Evolutionary conservation across 345 rosid genomes (phyloP), one percentile per base, ranked within the genome.

Genomic region (Corchorus olitorius): DNA sequence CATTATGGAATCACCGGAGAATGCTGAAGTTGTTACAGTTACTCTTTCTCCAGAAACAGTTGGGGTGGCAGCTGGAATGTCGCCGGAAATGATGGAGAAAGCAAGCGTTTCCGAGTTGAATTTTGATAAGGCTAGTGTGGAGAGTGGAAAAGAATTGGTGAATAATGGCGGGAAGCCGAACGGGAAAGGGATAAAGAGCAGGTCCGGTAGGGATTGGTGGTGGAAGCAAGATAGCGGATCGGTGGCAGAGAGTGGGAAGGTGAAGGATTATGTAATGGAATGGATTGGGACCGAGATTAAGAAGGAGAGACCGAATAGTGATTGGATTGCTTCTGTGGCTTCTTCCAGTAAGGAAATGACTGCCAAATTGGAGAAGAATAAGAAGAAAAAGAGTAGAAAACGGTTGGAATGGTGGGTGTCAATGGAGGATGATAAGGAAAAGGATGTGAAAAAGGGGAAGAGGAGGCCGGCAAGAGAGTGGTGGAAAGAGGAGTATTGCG

Each of bases 401-500:
- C 83, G 86, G 5, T 76, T 90, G 79, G 98, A 95, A 55, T 95
- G 99, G 99, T 95, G 99, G 99, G 87, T 82, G 55, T 86, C 95
- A 0, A 74, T 95, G 79, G 95, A 93, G 13, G 97, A 93, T 7
- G 94, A 88, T 70, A 85, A 86, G 76, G 90, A 87, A 75, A 78
- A 82, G 66, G 78, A 81, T 4, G 81, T 53, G 65, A 90, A 87
- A 83, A 88, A 81, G 80, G 92, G 89, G 77, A 91, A 84, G 87
- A 79, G 88, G 73, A 87, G 91, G 85, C 91, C 84, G 48, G 91
- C 97, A 4, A 91, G 99, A 80, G 94, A 95, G 74, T 95, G 99
- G 99, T 95, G 99, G 99, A 93, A 87, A 74, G 98, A 95, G 76
- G 98, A 95, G 88, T 90, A 95, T 17, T 84, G 94, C 17, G 97